These are phyloP conservation scores for Cryptosporidium tyzzeri DNA, from an alignment of 169 alveolate species.

Conservation along the genomic window DNA sequence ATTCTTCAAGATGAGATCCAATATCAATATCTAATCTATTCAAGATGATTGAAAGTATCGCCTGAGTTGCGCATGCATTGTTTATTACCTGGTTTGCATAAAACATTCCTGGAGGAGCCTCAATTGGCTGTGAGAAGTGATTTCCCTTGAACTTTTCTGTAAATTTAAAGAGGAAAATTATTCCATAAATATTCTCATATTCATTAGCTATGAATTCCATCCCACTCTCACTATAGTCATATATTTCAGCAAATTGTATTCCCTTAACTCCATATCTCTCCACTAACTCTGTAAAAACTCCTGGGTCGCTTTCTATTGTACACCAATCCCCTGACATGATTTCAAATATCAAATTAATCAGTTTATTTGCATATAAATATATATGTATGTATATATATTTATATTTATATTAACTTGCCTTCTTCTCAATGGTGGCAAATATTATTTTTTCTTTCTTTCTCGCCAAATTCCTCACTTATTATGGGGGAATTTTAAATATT, in stretches of 20 bases:
- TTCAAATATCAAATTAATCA: neutral
- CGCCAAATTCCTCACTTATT: neutral
- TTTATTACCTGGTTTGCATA: slow-evolving; percentile 91
- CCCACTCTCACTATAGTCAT: slow-evolving; percentile 85
- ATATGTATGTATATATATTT: neutral
- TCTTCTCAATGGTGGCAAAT: neutral
- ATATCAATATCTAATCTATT: slow-evolving; percentile 86
- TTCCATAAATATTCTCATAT: slow-evolving; percentile 84
- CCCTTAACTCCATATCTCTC: slow-evolving; percentile 90
- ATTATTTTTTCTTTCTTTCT: neutral
- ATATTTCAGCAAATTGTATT: slow-evolving; percentile 90
- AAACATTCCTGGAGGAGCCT: slow-evolving; percentile 87
- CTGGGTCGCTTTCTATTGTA: slow-evolving; percentile 94
- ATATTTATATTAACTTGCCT: neutral
- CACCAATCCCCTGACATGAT: slow-evolving; percentile 88
- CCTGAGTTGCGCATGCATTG: slow-evolving; percentile 95
- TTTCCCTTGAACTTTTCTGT: slow-evolving; percentile 77
- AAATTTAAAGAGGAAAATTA: slow-evolving; percentile 91
- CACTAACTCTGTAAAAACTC: slow-evolving; percentile 92
- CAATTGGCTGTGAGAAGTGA: slow-evolving; percentile 26
- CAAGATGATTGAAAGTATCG: slow-evolving; percentile 89
- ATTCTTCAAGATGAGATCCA: slow-evolving; percentile 87
- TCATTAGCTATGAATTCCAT: slow-evolving; percentile 77
- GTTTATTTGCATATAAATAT: neutral
- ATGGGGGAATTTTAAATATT: neutral